phyloP scores from a whole-genome alignment of 208 protist species.

The Trypanosoma boissoni region DNA sequence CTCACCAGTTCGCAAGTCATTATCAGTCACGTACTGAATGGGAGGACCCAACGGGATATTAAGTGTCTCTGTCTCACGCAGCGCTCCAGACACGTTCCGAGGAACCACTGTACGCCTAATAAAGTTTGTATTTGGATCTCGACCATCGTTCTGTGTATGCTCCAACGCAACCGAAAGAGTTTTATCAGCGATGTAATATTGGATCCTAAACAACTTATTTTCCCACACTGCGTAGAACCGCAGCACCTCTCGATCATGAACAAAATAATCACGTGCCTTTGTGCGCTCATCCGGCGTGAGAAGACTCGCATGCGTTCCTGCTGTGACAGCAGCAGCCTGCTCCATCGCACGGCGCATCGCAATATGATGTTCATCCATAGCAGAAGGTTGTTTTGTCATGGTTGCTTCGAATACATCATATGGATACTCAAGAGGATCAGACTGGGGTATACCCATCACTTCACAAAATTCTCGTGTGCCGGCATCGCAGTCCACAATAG shows the following conservation, averaged over 20 bases:
- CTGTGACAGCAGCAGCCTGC: conserved; percentile 47
- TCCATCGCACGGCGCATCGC: conserved; percentile 86
- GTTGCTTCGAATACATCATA: conserved; percentile 72
- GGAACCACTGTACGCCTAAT: conserved; percentile 87
- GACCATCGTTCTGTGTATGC: conserved; percentile 88
- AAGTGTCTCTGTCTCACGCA: conserved; percentile 66
- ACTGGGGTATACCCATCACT: conserved; percentile 69
- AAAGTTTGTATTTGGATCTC: conserved; percentile 93
- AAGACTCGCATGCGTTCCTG: conserved; percentile 73
- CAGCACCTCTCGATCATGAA: conserved; percentile 94
- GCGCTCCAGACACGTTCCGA: conserved; percentile 30
- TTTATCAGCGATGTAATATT: conserved; percentile 96
- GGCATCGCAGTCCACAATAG: conserved; percentile 93
- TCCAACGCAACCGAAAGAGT: conserved; percentile 93
- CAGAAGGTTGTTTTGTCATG: conserved; percentile 12
- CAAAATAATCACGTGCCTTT: conserved; percentile 85
- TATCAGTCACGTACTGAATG: conserved; percentile 49
- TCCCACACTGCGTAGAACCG: conserved; percentile 96
- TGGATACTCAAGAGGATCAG: conserved; percentile 71
- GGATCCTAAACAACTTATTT: conserved; percentile 87
- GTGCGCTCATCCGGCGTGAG: conserved; percentile 79
- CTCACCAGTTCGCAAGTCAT: conserved; percentile 85
- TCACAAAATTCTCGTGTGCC: conserved; percentile 92
- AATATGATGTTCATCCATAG: conserved; percentile 64
- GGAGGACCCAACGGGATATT: conserved; percentile 39